These are phyloP conservation scores for Botrytis hyacinthi DNA, from an alignment of 2,329 filamentous ascomycete species.

Conservation along the genomic window DNA sequence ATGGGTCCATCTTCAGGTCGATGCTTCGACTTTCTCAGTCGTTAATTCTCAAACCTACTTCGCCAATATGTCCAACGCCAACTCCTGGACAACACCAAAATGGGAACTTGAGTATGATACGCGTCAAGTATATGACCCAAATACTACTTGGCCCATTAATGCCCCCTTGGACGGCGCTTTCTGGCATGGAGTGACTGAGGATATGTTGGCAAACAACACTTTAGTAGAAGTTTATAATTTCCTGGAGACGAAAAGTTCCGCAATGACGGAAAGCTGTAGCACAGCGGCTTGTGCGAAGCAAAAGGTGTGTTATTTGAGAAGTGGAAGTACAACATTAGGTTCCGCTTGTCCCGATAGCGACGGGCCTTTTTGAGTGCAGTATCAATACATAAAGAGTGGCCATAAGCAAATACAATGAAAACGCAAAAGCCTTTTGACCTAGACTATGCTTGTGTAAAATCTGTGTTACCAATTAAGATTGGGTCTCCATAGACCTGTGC, in stretches of 20 bases:
- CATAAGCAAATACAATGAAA: background rate
- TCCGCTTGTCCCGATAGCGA: constrained; percentile 21
- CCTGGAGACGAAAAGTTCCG: constrained; percentile 33
- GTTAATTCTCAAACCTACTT: constrained; percentile 37
- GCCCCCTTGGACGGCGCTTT: constrained; percentile 36
- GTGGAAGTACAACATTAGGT: constrained; percentile 32
- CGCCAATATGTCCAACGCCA: constrained; percentile 31
- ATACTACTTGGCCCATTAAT: constrained; percentile 28
- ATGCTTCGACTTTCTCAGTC: constrained; percentile 35
- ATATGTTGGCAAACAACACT: constrained; percentile 31
- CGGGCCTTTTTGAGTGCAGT: background rate
- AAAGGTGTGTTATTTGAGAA: constrained; percentile 37
- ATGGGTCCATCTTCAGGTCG: constrained; percentile 34
- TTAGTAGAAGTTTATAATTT: constrained; percentile 34
- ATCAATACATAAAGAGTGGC: background rate
- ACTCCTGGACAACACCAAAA: constrained; percentile 33
- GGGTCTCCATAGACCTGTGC: background rate
- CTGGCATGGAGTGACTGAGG: constrained; percentile 36
- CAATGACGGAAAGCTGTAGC: constrained; percentile 26
- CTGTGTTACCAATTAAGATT: background rate
- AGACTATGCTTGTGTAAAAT: background rate
- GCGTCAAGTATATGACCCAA: constrained; percentile 30
- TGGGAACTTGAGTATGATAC: constrained; percentile 38
- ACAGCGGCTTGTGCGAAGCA: constrained; percentile 29
- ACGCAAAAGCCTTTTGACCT: too few species aligned